Conservation (phyloP, 495 filamentous ascomycete species). For the Penicillium psychrofluorescens region DNA sequence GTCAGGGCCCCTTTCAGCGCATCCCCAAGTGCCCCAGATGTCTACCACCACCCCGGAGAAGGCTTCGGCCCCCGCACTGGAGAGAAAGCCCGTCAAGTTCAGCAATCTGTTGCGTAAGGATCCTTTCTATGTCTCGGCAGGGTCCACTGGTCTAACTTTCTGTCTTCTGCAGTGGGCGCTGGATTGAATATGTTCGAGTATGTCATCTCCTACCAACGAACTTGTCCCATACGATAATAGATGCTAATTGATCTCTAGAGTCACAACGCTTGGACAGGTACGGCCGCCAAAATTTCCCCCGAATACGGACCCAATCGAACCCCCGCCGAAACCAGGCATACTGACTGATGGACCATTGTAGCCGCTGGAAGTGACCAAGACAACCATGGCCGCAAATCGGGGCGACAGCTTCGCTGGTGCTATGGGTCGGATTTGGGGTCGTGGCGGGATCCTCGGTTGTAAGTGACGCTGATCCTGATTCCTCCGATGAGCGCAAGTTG, state of each 20-base stretch:
- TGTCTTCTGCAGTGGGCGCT: conserved; percentile 58
- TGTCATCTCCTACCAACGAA: background rate
- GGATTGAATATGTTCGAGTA: conserved; percentile 97
- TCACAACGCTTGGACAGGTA: conserved; percentile 82
- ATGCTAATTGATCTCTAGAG: conserved; percentile 40
- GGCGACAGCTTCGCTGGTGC: conserved; percentile 77
- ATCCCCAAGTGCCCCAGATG: conserved; percentile 38
- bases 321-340: background rate
- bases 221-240: background rate
- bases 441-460: conserved; percentile 95
- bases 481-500: conserved; percentile 14
- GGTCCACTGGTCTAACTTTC: too few species aligned
- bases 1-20: conserved; percentile 72
- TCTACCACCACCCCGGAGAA: conserved; percentile 46
- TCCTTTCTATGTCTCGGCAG: conserved; percentile 4
- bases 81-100: conserved; percentile 99
- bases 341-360: conserved; percentile 28
- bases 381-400: conserved; percentile 96
- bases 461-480: conserved; percentile 37
- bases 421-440: conserved; percentile 80
- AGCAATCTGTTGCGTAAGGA: conserved; percentile 82
- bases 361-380: conserved; percentile 98
- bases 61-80: conserved; percentile 48
- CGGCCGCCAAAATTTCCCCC: background rate
- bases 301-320: background rate